A percentile compares a stretch with the other conserved stretches of the same genome.
phyloP scores from a whole-genome alignment of 192 early-diverging fungal species.

The Haplosporangium gracile region DNA sequence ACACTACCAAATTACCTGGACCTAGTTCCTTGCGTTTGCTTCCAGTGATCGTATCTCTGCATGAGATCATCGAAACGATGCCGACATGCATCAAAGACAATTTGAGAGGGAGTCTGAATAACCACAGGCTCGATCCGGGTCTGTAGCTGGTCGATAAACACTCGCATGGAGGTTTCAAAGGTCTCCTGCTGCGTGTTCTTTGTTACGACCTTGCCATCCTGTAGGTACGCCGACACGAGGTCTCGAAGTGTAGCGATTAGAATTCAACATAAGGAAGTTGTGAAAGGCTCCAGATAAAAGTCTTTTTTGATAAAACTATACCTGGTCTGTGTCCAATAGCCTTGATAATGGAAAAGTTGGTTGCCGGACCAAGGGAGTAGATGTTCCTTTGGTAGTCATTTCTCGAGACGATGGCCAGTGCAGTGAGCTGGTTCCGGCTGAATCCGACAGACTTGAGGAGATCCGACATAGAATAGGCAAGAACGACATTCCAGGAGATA shows the following conservation, averaged over 20 bases:
- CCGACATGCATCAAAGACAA: not conserved
- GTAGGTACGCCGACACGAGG: not conserved
- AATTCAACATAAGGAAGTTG: too few relatives aligned
- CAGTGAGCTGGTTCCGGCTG: not conserved
- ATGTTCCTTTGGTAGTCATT: constrained; percentile 2
- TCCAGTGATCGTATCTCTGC: too few relatives aligned
- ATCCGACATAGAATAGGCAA: too few relatives aligned
- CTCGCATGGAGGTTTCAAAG: too few relatives aligned
- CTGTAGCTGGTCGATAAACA: not conserved
- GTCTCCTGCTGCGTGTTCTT: not conserved
- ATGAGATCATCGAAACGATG: not conserved
- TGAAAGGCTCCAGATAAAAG: too few relatives aligned
- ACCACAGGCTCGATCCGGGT: not conserved
- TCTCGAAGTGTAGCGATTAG: not conserved
- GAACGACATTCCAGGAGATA: not conserved
- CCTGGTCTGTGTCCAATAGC: not conserved
- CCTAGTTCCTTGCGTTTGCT: not conserved
- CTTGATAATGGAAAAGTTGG: constrained; percentile 17
- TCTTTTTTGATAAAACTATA: too few relatives aligned
- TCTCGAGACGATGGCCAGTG: not conserved
- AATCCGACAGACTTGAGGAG: not conserved
- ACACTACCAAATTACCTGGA: not conserved
- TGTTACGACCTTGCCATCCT: not conserved
- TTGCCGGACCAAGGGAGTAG: constrained; percentile 3
- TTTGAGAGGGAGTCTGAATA: not conserved